A percentile compares a stretch with the other conserved stretches of the same genome.
phyloP scores from a whole-genome alignment of 2,329 filamentous ascomycete species.

The Paracamarosporium sp. region DNA sequence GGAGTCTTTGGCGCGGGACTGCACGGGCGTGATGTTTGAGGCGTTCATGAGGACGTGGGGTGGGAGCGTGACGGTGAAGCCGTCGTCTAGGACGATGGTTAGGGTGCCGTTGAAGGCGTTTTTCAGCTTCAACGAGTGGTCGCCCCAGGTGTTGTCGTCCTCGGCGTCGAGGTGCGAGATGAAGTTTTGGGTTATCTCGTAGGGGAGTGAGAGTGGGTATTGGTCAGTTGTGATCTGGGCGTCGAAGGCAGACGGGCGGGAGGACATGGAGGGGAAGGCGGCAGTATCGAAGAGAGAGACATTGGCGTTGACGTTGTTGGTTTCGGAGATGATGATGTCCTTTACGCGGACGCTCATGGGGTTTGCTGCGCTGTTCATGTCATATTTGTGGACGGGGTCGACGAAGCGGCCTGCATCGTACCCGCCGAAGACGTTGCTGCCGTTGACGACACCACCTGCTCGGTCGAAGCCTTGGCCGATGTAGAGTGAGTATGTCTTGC shows the following conservation, averaged over 20 bases:
- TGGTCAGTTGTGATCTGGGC: constrained; percentile 52
- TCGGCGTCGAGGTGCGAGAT: constrained; percentile 42
- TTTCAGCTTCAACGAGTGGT: constrained; percentile 46
- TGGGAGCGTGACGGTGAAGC: constrained; percentile 49
- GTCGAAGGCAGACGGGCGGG: constrained; percentile 41
- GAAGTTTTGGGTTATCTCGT: constrained; percentile 50
- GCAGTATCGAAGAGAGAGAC: constrained; percentile 43
- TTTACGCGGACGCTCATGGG: constrained; percentile 49
- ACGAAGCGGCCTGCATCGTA: constrained; percentile 53
- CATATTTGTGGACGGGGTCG: constrained; percentile 40
- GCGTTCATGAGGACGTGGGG: constrained; percentile 45
- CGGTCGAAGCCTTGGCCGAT: constrained; percentile 51
- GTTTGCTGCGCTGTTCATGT: constrained; percentile 39
- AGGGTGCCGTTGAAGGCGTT: constrained; percentile 48
- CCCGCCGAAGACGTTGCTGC: constrained; percentile 53
- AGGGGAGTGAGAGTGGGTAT: constrained; percentile 50
- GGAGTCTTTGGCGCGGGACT: constrained; percentile 35
- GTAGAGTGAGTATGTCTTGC: constrained; percentile 52
- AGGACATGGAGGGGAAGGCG: constrained; percentile 40
- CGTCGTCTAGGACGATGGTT: constrained; percentile 49
- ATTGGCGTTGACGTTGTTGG: constrained; percentile 31
- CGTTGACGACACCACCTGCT: constrained; percentile 50
- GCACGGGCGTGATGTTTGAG: constrained; percentile 47
- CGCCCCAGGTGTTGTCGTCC: constrained; percentile 45
- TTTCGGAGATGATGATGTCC: constrained; percentile 47